These are phyloP conservation scores for Lanmaoa pseudosensibilis DNA, from an alignment of 768 basidiomycete species.

Conservation along the genomic window DNA sequence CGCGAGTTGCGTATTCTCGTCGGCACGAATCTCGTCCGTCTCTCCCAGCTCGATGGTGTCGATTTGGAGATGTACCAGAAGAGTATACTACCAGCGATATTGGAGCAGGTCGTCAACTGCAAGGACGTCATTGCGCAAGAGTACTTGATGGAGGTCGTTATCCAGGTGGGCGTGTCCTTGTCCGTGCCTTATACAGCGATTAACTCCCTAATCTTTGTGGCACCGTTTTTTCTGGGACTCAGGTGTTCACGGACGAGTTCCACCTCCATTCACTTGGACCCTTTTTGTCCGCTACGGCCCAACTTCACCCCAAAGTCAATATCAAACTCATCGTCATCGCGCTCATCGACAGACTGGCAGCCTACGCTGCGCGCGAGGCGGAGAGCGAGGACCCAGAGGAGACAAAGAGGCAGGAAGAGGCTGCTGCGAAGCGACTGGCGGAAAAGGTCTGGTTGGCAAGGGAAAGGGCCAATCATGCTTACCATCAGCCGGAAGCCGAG, in stretches of 20 bases:
- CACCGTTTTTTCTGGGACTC: not conserved
- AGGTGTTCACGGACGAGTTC: slow-evolving; percentile 99
- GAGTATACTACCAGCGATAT: slow-evolving; percentile 84
- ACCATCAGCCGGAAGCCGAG: slow-evolving; percentile 31
- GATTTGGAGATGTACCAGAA: slow-evolving; percentile 89
- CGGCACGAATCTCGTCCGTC: slow-evolving; percentile 94
- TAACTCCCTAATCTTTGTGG: not conserved
- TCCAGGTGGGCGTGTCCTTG: slow-evolving; percentile 67
- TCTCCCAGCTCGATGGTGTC: slow-evolving; percentile 95
- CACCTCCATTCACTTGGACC: slow-evolving; percentile 94
- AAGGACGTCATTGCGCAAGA: slow-evolving; percentile 99
- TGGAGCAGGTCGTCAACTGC: slow-evolving; percentile 98
- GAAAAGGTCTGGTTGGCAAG: slow-evolving; percentile 82
- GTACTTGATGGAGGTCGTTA: slow-evolving; percentile 99
- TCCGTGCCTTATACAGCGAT: not conserved
- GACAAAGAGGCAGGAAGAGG: slow-evolving; percentile 90
- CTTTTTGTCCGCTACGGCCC: slow-evolving; percentile 94
- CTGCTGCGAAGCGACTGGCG: slow-evolving; percentile 82
- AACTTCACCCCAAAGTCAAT: slow-evolving; percentile 96
- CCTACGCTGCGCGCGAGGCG: slow-evolving; percentile 95
- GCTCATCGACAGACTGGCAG: slow-evolving; percentile 91
- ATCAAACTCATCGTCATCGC: slow-evolving; percentile 99
- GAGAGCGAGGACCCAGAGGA: slow-evolving; percentile 96
- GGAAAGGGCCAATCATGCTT: slow-evolving; percentile 55
- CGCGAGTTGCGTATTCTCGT: slow-evolving; percentile 94